phyloP scores from a whole-genome alignment of 2,329 filamentous ascomycete species.

The Ophiosphaerella korrae region DNA sequence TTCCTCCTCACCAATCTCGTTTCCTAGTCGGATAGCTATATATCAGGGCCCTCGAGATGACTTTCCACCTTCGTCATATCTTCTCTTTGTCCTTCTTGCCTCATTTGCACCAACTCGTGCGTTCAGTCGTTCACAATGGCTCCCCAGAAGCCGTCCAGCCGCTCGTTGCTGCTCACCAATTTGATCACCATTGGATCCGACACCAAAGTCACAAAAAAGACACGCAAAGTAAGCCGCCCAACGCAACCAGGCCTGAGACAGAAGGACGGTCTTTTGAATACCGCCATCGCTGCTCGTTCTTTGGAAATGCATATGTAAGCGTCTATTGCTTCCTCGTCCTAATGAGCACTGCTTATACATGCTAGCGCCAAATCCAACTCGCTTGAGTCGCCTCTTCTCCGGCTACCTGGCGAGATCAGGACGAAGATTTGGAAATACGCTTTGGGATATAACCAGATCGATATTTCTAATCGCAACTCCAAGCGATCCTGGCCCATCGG shows the following conservation, averaged over 20 bases:
- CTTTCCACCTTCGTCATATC: neutral
- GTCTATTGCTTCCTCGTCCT: too few relatives aligned
- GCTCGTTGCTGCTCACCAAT: neutral
- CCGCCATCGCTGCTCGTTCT: neutral
- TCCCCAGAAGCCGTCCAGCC: neutral
- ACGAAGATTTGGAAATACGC: constrained; percentile 7
- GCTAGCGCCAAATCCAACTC: too few relatives aligned
- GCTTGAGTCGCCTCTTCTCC: constrained; percentile 11
- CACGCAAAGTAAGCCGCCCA: neutral
- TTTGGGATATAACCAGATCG: neutral
- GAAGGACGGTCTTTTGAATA: neutral
- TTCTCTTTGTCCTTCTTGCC: neutral
- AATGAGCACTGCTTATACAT: too few relatives aligned
- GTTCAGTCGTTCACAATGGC: neutral
- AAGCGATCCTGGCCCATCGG: neutral
- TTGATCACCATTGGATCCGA: neutral
- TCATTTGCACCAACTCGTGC: neutral
- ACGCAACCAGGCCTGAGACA: neutral
- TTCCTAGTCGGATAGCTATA: neutral
- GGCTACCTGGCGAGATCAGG: constrained; percentile 16
- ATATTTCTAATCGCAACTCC: neutral
- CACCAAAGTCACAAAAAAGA: neutral
- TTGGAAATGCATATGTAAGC: neutral
- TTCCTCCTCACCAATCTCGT: neutral
- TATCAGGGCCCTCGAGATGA: neutral